Conservation (phyloP, 2,329 filamentous ascomycete genomes). For the Metarhizium humberi region DNA sequence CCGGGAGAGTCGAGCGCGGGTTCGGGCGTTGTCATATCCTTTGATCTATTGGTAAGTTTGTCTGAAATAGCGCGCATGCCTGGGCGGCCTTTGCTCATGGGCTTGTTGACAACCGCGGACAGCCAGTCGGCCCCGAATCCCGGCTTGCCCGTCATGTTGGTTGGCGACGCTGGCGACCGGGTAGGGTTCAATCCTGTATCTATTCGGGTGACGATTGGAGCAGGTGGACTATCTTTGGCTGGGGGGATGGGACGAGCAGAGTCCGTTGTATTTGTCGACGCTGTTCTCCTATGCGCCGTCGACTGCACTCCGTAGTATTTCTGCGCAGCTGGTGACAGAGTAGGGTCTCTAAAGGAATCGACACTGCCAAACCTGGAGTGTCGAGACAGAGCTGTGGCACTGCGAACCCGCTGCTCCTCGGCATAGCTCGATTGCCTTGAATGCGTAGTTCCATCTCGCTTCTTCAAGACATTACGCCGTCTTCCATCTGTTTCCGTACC, state of each 20-base stretch:
- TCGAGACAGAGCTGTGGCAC: slow-evolving; percentile 54
- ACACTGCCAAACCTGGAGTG: slow-evolving; percentile 74
- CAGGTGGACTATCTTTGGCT: slow-evolving; percentile 39
- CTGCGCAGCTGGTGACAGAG: slow-evolving; percentile 54
- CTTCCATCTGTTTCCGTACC: slow-evolving; percentile 74
- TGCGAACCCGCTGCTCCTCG: slow-evolving; percentile 62
- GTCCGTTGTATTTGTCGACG: slow-evolving; percentile 49
- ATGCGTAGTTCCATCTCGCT: slow-evolving; percentile 56
- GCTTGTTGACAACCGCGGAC: slow-evolving; percentile 38
- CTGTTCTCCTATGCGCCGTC: slow-evolving; percentile 46
- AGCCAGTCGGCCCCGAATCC: slow-evolving; percentile 48
- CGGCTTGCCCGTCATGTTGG: slow-evolving; percentile 25
- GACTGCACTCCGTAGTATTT: slow-evolving; percentile 55
- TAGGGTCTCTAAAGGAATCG: slow-evolving; percentile 59
- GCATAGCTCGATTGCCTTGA: slow-evolving; percentile 68
- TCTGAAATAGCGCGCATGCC: slow-evolving; percentile 85
- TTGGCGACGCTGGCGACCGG: slow-evolving; percentile 31
- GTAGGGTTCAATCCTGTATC: slow-evolving; percentile 34
- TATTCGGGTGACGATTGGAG: slow-evolving; percentile 52
- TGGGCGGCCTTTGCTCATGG: slow-evolving; percentile 40
- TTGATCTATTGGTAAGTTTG: slow-evolving; percentile 48
- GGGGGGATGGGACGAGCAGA: slow-evolving; percentile 41
- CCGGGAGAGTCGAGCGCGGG: slow-evolving; percentile 54
- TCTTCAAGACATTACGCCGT: slow-evolving; percentile 71
- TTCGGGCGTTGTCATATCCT: slow-evolving; percentile 41